Base-by-base conservation (phyloP, 148 eudicot genomes). In the Chenopodium album region DNA sequence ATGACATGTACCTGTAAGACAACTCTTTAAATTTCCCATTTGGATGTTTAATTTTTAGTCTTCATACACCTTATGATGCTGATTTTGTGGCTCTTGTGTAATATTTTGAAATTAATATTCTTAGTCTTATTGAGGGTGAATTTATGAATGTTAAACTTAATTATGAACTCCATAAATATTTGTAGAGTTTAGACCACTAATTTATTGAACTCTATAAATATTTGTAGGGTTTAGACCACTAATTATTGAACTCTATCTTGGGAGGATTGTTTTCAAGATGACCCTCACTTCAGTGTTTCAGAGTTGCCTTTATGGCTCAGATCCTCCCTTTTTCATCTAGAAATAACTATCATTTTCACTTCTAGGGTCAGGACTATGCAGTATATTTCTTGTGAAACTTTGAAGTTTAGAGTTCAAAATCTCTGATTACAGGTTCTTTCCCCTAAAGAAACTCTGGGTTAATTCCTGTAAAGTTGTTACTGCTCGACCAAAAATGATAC, bases 1-100 rank as follows among this genome's bases (percentile, higher is more conserved):
- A 88, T 67, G 91, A 91, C 77, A 66, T 90, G 76, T 81, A 90
- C 88, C 64, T 90, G 99, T 95, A 89, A 92, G 97, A 73, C 85
- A 60, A 65, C 26, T 67, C 26, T 75, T 66, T 20, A 19, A 22
- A 10, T 66, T 65, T 59, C 76, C 48, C 47, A 9, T 50, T 75
- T 16, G 46, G 9, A 37, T 37, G 41, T 37, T 37, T 37, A 4
- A 37, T 37, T 37, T 67, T 75, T 76, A 28, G 17, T 37, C 32
- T 63, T 22, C 59, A 64, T 54, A 64, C 31, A 46, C 3, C 50
- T 76, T 54, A 19, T 69, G 71, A 48, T 56, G 76, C 60, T 28
- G 23, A 29, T 6, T 76, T 59, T 20, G 32, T 47, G 9, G 22
- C 23, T 71, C 14, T 73, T 14, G 1, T 31, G 28, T 78, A 72